A percentile compares a stretch with the other conserved stretches of the same genome.
Conservation (phyloP, 257 asterid genomes). For the Lithospermum erythrorhizon region DNA sequence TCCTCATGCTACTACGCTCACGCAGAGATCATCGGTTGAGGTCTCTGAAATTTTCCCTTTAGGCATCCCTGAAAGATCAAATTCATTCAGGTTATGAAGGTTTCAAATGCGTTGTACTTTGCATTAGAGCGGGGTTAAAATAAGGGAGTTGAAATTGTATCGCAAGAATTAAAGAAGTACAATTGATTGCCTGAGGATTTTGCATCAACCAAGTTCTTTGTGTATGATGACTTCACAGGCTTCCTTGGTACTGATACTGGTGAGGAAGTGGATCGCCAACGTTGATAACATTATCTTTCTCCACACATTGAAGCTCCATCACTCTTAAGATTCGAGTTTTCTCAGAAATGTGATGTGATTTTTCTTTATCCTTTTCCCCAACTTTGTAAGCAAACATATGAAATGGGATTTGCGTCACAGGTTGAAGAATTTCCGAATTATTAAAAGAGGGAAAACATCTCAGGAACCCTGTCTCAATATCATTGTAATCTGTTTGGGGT, state of each 20-base stretch:
- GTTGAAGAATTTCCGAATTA: slow-evolving; percentile 8
- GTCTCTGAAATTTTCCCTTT: slow-evolving; percentile 43
- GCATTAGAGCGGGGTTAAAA: not conserved
- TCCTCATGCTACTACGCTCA: slow-evolving; percentile 39
- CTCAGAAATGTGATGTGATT: slow-evolving; percentile 24
- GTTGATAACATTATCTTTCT: slow-evolving; percentile 30
- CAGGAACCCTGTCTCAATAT: slow-evolving; percentile 24
- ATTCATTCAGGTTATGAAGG: not conserved
- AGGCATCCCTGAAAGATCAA: slow-evolving; percentile 44
- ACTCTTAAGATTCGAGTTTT: slow-evolving; percentile 71
- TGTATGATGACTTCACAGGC: slow-evolving; percentile 20
- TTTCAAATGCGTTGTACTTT: not conserved
- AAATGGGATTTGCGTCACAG: slow-evolving; percentile 48
- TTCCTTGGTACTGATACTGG: slow-evolving; percentile 39
- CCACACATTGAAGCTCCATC: slow-evolving; percentile 50
- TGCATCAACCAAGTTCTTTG: slow-evolving; percentile 34
- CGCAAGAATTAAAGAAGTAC: not conserved
- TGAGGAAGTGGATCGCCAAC: slow-evolving; percentile 37
- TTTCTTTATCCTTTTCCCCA: slow-evolving; percentile 75
- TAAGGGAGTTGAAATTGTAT: not conserved
- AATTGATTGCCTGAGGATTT: slow-evolving; percentile 55
- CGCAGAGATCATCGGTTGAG: slow-evolving; percentile 47
- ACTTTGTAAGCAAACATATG: slow-evolving; percentile 66
- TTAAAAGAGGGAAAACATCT: slow-evolving; percentile 17
- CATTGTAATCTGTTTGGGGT: slow-evolving; percentile 37